These are phyloP conservation scores for Dendryphion nanum DNA, from an alignment of 2,329 filamentous ascomycete genomes.

Conservation along the genomic window DNA sequence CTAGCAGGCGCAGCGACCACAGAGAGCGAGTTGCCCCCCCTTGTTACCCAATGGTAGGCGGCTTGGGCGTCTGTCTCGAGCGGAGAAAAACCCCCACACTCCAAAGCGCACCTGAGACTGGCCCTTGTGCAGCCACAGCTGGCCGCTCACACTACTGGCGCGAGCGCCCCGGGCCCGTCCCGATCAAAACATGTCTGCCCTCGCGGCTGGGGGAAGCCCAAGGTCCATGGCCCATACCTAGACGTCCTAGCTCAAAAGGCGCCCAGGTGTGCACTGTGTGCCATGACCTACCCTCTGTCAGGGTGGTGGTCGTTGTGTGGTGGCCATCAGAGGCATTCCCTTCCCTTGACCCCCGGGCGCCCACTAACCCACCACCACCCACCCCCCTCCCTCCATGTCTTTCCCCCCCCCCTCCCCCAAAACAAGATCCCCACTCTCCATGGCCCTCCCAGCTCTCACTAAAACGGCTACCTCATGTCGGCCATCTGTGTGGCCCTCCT, in stretches of 20 bases:
- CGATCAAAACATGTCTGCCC: slow-evolving; percentile 15
- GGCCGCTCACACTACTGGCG: slow-evolving; percentile 26
- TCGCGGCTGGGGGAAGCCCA: not conserved
- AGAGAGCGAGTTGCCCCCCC: not conserved
- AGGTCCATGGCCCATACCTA: too few relatives aligned
- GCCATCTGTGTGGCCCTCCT: slow-evolving; percentile 21
- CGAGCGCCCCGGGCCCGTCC: slow-evolving; percentile 23
- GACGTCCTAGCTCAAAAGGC: not conserved
- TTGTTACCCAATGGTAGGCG: slow-evolving; percentile 22
- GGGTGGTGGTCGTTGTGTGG: not conserved
- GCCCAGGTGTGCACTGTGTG: too few relatives aligned
- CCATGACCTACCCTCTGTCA: not conserved
- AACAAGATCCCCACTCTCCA: slow-evolving; percentile 9
- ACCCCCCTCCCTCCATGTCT: slow-evolving; percentile 4
- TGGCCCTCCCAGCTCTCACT: slow-evolving; percentile 25
- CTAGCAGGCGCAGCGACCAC: not conserved
- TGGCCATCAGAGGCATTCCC: too few relatives aligned
- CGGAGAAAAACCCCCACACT: slow-evolving; percentile 10
- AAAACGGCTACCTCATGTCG: slow-evolving; percentile 27
- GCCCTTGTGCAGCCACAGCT: slow-evolving; percentile 29
- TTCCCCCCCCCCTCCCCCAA: slow-evolving; percentile 12
- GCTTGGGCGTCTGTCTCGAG: slow-evolving; percentile 23
- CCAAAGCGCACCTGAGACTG: slow-evolving; percentile 7
- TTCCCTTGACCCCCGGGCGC: not conserved
- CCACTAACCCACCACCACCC: too few relatives aligned